These are phyloP conservation scores for Xylaria sp. DNA, from an alignment of 2,329 filamentous ascomycete genomes.

Conservation along the genomic window DNA sequence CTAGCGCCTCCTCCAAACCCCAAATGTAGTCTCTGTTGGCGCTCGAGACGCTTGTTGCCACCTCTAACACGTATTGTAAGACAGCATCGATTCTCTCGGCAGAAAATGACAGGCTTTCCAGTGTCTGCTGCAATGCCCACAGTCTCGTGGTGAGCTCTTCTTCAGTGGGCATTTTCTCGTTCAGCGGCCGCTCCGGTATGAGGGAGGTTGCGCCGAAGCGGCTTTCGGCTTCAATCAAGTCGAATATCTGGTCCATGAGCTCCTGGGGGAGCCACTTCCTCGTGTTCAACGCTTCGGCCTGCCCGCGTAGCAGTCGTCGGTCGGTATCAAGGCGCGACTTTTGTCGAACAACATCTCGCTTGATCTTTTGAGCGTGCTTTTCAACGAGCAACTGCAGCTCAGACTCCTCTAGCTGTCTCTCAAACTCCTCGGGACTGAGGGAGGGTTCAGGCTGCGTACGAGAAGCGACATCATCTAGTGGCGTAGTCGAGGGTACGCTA, in stretches of 20 bases:
- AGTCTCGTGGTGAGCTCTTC: slow-evolving; percentile 74
- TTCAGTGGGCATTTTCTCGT: slow-evolving; percentile 57
- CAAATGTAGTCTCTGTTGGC: slow-evolving; percentile 63
- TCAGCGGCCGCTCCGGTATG: slow-evolving; percentile 39
- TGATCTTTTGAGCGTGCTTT: slow-evolving; percentile 71
- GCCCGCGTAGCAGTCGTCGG: slow-evolving; percentile 70
- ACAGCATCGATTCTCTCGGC: slow-evolving; percentile 56
- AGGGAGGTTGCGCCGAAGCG: slow-evolving; percentile 51
- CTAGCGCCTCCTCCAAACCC: slow-evolving; percentile 81
- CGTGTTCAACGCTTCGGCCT: slow-evolving; percentile 67
- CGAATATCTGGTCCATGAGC: slow-evolving; percentile 69
- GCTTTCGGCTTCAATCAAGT: slow-evolving; percentile 63
- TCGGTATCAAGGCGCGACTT: slow-evolving; percentile 77
- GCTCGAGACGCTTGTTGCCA: slow-evolving; percentile 55
- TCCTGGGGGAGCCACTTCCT: slow-evolving; percentile 77
- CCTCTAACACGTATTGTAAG: slow-evolving; percentile 61
- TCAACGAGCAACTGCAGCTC: slow-evolving; percentile 85
- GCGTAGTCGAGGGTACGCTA: slow-evolving; percentile 6
- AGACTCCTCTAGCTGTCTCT: slow-evolving; percentile 81
- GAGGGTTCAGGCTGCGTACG: slow-evolving; percentile 35
- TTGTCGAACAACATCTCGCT: slow-evolving; percentile 73
- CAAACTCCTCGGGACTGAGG: slow-evolving; percentile 81
- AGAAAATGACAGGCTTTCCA: slow-evolving; percentile 65
- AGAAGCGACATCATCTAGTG: slow-evolving; percentile 1
- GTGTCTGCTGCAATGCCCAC: slow-evolving; percentile 75